Percentiles rank a stretch among this genome's conserved stretches.
Conservation (phyloP, 2,329 filamentous ascomycete species). For the Malbranchea cinnamomea region DNA sequence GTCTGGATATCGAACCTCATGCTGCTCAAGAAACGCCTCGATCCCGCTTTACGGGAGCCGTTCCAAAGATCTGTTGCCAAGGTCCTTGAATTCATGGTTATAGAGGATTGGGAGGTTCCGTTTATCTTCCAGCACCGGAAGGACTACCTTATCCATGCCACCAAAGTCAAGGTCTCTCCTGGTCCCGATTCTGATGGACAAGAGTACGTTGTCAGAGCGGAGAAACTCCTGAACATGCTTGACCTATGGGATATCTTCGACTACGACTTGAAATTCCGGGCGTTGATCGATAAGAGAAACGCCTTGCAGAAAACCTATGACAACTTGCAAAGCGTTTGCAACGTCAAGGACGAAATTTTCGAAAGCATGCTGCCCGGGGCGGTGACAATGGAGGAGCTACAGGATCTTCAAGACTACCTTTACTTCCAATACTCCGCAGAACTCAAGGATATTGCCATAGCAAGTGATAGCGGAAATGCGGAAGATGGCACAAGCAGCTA, state of each 20-base stretch:
- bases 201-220: constrained; percentile 59
- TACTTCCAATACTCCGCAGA: constrained; percentile 84
- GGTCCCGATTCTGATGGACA: constrained; percentile 54
- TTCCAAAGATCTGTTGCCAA: constrained; percentile 83
- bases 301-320: constrained; percentile 66
- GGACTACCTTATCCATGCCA: constrained; percentile 87
- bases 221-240: constrained; percentile 80
- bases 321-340: constrained; percentile 51
- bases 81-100: constrained; percentile 86
- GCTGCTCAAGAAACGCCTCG: constrained; percentile 70
- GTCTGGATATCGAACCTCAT: constrained; percentile 84
- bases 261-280: constrained; percentile 86
- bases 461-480: constrained; percentile 35
- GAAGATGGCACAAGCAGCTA: constrained; percentile 52
- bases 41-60: constrained; percentile 56
- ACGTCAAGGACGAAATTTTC: constrained; percentile 57
- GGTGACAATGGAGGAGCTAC: constrained; percentile 81
- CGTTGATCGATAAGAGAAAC: constrained; percentile 81
- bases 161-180: constrained; percentile 49
- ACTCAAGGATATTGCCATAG: constrained; percentile 61
- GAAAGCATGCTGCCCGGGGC: constrained; percentile 70
- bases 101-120: constrained; percentile 87
- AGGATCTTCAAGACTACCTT: constrained; percentile 90
- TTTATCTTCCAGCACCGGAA: constrained; percentile 98
- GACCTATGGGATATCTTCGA: constrained; percentile 94